Evolutionary conservation across 192 early-diverging fungal genomes (phyloP), one percentile per base, ranked within the genome.

Genomic region (Backusella luteola): DNA sequence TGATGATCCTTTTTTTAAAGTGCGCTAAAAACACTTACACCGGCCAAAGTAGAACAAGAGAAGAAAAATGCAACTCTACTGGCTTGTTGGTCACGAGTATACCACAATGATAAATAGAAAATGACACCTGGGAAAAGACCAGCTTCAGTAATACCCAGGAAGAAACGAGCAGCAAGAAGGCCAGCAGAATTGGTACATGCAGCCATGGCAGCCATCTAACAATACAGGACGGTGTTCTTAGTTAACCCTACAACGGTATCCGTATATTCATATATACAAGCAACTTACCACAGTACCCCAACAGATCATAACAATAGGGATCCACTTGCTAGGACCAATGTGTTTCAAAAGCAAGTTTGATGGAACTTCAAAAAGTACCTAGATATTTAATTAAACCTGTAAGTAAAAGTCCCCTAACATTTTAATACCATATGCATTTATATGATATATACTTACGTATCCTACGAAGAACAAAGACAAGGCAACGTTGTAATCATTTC

Each of bases 341-440:
- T 69, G 80, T 74, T 91, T 93, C 32, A 93, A 80, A 59, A 90
- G 44, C 53, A 93, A 78, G 77, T 93, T 94, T 46, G 90, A 91
- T 7, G 93, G 93, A 14, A 94, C 81, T 77, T 94, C 93, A 78
- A 91, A 93, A 21, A 92, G 14, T 34, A 94, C 81, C 85, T 93
- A 87, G 42, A 19, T 44, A 9, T 26, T 44, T 23, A 42, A 52
- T 35, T 15, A 39, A 69, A 42, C 12, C 21, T 7, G 68, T 23
- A 14, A 39, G 63, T 26, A 34, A 66, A 39, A 69, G 2, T 3
- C 29, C 2, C 6, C 5, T 0, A 23, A 23, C 32, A 32, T 32
- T 26, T 5, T 21, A 44, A 49, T 1, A 49, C 21, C 46, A n/a
- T 19, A n/a, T 49, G 1, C 1, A 15, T 17, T 44, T 44, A 49